Evolutionary conservation across 495 filamentous ascomycete species (phyloP), one percentile per base, ranked within the genome.

Genomic region (Tuber indicum): DNA sequence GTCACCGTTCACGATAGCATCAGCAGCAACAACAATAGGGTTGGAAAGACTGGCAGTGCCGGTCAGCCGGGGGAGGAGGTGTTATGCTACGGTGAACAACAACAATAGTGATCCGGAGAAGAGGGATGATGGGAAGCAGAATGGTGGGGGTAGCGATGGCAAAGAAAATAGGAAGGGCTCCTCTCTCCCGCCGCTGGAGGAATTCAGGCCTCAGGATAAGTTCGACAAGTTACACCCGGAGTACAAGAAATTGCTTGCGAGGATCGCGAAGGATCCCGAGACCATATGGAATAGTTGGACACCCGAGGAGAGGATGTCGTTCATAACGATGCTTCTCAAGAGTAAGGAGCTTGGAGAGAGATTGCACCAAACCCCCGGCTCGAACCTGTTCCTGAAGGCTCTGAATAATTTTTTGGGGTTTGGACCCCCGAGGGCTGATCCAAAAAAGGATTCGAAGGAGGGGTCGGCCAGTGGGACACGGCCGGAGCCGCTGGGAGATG

Each of bases 381-480:
- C 79, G 32, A 77, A 77, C 9, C 71, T 71, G 44, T 45, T 42
- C 52, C 47, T 80, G 39, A 80, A 73, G 43, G 72, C 75, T 52
- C 52, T 79, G 71, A 78, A 47, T 43, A 71, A 44, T 39, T n/a
- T 80, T n/a, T 72, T 80, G 16, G 78, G 78, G 0, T 80, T 76
- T 12, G 84, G 86, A 43, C 73, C 81, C 41, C 78, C 83, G 49
- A 81, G 85, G 75, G 74, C 4, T 14, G 10, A 32, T 62, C n/a
- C 52, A 3, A 62, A 85, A 74, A 76, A 79, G 49, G 77, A 76
- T 8, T 72, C 83, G 41, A 85, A 88, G 71, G 78, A 85, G 72
- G 80, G 85, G 71, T 66, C 77, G 49, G 79, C 66, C 69, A 79
- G 70, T 79, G 86, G 78, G 78, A 84, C 58, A 39, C 46, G 10